Conservation (phyloP, 352 stramenopile genomes). For the Lagenidium giganteum region DNA sequence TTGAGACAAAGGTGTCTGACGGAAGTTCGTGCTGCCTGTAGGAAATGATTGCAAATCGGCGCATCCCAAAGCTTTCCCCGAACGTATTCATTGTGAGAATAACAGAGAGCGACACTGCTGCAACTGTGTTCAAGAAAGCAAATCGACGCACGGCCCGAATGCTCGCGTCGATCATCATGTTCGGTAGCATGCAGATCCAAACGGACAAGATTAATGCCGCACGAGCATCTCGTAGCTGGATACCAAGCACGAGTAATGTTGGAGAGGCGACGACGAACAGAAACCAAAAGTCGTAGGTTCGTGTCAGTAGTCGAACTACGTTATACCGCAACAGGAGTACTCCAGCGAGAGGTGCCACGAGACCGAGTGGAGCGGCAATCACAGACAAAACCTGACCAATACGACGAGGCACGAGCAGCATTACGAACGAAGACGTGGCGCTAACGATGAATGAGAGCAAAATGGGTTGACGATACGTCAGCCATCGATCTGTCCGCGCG, state of each 20-base stretch:
- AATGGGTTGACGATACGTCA: neutral
- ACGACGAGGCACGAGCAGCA: neutral
- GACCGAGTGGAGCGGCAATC: neutral
- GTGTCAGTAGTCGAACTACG: conserved; percentile 7
- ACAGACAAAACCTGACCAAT: conserved; percentile 1
- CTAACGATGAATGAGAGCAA: conserved; percentile 1
- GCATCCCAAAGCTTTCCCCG: conserved; percentile 2
- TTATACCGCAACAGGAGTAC: conserved; percentile 11
- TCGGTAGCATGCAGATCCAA: conserved; percentile 8
- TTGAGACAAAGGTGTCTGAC: conserved; percentile 4
- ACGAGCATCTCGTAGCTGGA: conserved; percentile 9
- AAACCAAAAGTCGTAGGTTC: conserved; percentile 18
- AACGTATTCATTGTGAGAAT: conserved; percentile 6
- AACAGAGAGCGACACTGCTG: conserved; percentile 1
- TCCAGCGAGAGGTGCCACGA: conserved; percentile 1
- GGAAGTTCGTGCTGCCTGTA: conserved; percentile 5
- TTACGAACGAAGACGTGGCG: conserved; percentile 3
- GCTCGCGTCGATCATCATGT: conserved; percentile 14
- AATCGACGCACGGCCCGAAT: conserved; percentile 2
- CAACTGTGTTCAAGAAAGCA: conserved; percentile 5
- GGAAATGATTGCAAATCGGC: conserved; percentile 7
- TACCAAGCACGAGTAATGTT: conserved; percentile 1
- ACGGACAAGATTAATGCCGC: neutral
- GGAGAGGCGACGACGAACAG: conserved; percentile 8
- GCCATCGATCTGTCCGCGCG: neutral